These are phyloP conservation scores for Meyerozyma elateridarum DNA, from an alignment of 1,139 yeast species.

Conservation along the genomic window DNA sequence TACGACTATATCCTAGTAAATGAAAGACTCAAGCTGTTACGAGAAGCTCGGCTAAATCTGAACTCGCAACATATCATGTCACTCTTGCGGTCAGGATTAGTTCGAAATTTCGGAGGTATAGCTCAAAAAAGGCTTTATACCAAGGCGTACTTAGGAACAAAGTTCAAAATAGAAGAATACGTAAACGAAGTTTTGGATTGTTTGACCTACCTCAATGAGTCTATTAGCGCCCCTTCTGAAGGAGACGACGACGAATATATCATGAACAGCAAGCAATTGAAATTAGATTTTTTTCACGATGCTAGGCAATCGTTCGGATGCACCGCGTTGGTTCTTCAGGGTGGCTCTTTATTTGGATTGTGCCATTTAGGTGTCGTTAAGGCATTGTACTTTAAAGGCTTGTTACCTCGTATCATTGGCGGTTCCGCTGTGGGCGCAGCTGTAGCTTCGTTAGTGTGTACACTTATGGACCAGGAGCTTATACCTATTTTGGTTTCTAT, in stretches of 20 bases:
- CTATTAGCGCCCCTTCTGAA: slow-evolving; percentile 23
- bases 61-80: slow-evolving; percentile 61
- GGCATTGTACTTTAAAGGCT: slow-evolving; percentile 65
- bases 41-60: slow-evolving; percentile 56
- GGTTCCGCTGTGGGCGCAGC: slow-evolving; percentile 95
- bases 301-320: slow-evolving; percentile 87
- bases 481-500: slow-evolving; percentile 43
- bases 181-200: slow-evolving; percentile 71
- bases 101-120: slow-evolving; percentile 89
- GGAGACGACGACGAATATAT: slow-evolving; percentile 29
- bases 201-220: slow-evolving; percentile 49
- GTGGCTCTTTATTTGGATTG: slow-evolving; percentile 89
- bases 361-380: slow-evolving; percentile 92
- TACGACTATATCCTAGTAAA: slow-evolving; percentile 83
- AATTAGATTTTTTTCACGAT: slow-evolving; percentile 83
- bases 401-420: slow-evolving; percentile 81
- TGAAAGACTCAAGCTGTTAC: slow-evolving; percentile 61
- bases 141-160: slow-evolving; percentile 84
- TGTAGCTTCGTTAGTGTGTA: slow-evolving; percentile 81
- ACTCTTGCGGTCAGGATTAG: slow-evolving; percentile 72
- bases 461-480: slow-evolving; percentile 54
- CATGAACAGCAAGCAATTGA: slow-evolving; percentile 53
- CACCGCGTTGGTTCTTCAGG: slow-evolving; percentile 85
- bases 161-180: slow-evolving; percentile 81
- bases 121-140: slow-evolving; percentile 75